Conservation (phyloP, 176 grass and related monocot genomes). For the Zizania latifolia region DNA sequence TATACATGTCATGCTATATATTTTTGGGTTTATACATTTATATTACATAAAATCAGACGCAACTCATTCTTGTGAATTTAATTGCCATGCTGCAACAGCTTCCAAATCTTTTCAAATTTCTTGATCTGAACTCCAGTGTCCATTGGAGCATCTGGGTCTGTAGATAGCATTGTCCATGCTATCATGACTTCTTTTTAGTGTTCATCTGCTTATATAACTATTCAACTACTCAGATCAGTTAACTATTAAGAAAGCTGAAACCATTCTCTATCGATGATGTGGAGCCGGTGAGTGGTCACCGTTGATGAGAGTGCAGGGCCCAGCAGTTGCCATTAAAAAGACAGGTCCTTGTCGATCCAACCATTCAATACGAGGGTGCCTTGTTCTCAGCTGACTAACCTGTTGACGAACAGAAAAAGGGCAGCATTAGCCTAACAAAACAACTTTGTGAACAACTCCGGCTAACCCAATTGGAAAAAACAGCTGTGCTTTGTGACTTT, state of each 20-base stretch:
- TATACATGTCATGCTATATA: too few species aligned
- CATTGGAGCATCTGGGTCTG: too few species aligned
- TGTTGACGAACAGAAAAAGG: not conserved
- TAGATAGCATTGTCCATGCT: not conserved
- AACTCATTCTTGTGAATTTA: not conserved
- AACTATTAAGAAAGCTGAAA: too few species aligned
- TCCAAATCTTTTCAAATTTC: not conserved
- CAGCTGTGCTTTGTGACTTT: not conserved
- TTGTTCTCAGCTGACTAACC: not conserved
- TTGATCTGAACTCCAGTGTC: not conserved
- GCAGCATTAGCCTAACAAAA: not conserved
- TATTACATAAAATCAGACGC: too few species aligned
- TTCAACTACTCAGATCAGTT: too few species aligned
- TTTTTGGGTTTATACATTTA: too few species aligned
- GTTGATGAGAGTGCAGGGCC: slow-evolving; percentile 1
- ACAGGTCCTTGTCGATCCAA: slow-evolving; percentile 12
- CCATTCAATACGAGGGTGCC: not conserved
- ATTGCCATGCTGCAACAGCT: not conserved
- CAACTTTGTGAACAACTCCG: slow-evolving; percentile 1
- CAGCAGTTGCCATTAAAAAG: slow-evolving; percentile 35
- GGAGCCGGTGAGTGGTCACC: slow-evolving; percentile 22
- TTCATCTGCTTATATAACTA: slow-evolving; percentile 3
- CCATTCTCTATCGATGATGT: not conserved
- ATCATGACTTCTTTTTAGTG: not conserved
- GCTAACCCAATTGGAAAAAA: not conserved